These are phyloP conservation scores for Pyrenochaeta sp. DNA, from an alignment of 2,329 filamentous ascomycete genomes.

Conservation along the genomic window DNA sequence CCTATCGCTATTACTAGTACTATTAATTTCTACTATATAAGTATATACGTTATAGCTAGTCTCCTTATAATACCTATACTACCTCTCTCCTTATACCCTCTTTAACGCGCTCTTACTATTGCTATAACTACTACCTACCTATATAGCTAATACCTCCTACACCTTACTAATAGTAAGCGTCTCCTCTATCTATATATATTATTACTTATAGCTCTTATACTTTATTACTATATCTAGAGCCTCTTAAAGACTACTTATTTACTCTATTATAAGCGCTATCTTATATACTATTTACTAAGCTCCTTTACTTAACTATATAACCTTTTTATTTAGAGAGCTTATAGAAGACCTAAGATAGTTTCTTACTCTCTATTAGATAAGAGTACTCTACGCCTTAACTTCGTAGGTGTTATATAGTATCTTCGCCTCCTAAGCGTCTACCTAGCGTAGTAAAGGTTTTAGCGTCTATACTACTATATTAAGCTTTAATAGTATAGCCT, in stretches of 20 bases:
- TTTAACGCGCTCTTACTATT: conserved; percentile 4
- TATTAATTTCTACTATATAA: conserved; percentile 10
- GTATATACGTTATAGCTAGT: conserved; percentile 14
- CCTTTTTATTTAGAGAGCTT: conserved; percentile 9
- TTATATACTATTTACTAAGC: conserved; percentile 13
- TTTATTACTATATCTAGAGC: conserved; percentile 9
- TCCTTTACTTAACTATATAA: conserved; percentile 12
- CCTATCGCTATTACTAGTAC: conserved; percentile 11
- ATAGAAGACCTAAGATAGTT: conserved; percentile 5
- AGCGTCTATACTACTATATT: too few species aligned
- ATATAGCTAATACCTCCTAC: not conserved
- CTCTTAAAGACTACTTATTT: conserved; percentile 1
- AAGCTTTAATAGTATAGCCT: conserved; percentile 41
- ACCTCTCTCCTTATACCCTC: conserved; percentile 12
- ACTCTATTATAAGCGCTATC: conserved; percentile 8
- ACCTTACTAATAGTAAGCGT: not conserved
- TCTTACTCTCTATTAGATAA: conserved; percentile 11
- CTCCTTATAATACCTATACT: conserved; percentile 12
- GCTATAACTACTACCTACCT: conserved; percentile 2
- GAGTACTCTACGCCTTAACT: conserved; percentile 7
- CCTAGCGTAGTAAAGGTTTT: not conserved
- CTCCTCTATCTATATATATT: too few species aligned
- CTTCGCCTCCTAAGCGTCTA: conserved; percentile 5
- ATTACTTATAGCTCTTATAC: not conserved
- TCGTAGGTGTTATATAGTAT: conserved; percentile 12